A percentile compares a stretch with the other conserved stretches of the same genome.
These are phyloP conservation scores for Fusarium oligoseptatum DNA, from an alignment of 2,329 filamentous ascomycete species.

Conservation along the genomic window DNA sequence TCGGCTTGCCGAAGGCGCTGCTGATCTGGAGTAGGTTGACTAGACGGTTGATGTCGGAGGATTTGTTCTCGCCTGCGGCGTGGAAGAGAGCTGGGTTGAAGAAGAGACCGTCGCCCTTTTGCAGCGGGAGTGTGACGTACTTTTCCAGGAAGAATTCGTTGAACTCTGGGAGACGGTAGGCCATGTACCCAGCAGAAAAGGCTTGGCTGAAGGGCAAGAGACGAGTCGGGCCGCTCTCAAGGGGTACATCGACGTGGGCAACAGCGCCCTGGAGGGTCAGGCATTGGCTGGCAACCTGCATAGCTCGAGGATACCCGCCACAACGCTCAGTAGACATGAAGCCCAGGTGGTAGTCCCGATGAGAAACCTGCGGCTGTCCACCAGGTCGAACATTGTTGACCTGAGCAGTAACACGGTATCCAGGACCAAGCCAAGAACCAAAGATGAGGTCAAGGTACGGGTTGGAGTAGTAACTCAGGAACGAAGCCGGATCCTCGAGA, in stretches of 20 bases:
- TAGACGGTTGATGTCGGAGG: constrained; percentile 61
- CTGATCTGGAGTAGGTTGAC: constrained; percentile 75
- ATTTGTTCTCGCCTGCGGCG: constrained; percentile 70
- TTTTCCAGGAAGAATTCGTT: constrained; percentile 65
- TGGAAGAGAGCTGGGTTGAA: constrained; percentile 75
- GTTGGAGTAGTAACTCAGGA: constrained; percentile 71
- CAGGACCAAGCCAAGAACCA: constrained; percentile 70
- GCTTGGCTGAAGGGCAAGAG: constrained; percentile 72
- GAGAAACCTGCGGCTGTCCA: constrained; percentile 67
- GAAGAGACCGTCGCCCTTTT: constrained; percentile 71
- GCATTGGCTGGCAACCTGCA: constrained; percentile 68
- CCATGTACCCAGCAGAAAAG: constrained; percentile 69
- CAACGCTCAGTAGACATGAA: constrained; percentile 67
- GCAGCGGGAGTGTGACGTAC: constrained; percentile 65
- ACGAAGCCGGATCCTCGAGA: constrained; percentile 63
- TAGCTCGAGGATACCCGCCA: constrained; percentile 62
- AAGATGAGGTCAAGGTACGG: constrained; percentile 67
- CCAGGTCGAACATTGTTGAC: constrained; percentile 73
- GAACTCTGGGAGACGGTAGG: constrained; percentile 67
- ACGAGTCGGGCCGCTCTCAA: constrained; percentile 70
- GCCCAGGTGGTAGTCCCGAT: constrained; percentile 75
- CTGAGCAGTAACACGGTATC: constrained; percentile 71
- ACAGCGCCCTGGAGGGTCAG: constrained; percentile 74
- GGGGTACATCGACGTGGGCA: constrained; percentile 72
- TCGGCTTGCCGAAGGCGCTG: constrained; percentile 72